Conservation (phyloP, 176 grass and related monocot species). For the Lolium multiflorum region DNA sequence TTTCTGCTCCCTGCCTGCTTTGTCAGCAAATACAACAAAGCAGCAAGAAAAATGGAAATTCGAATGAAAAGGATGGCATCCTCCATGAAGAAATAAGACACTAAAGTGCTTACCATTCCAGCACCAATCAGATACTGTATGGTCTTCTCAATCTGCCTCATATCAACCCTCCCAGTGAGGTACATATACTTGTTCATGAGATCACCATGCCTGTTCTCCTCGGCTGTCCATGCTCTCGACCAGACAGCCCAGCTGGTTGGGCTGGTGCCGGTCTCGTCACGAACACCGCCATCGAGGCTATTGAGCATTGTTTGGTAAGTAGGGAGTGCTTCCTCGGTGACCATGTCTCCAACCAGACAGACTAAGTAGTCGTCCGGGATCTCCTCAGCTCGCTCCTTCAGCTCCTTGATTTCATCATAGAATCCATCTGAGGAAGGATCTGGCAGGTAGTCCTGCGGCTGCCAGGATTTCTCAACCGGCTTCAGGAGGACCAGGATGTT, state of each 20-base stretch:
- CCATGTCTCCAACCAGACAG: conserved; percentile 18
- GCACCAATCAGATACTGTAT: conserved; percentile 7
- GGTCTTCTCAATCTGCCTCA: conserved; percentile 13
- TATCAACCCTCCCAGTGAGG: conserved; percentile 4
- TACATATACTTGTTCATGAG: conserved; percentile 17
- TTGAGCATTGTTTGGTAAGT: conserved; percentile 16
- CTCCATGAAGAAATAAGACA: neutral
- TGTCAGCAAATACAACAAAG: neutral
- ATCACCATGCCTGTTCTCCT: conserved; percentile 1
- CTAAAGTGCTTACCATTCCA: conserved; percentile 11
- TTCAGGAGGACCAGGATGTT: conserved; percentile 7
- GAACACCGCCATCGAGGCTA: neutral
- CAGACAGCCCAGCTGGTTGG: neutral
- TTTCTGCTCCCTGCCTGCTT: neutral
- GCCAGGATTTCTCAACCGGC: conserved; percentile 5
- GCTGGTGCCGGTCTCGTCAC: neutral
- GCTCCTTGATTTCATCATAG: neutral
- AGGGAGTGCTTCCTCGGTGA: conserved; percentile 13
- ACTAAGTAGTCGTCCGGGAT: conserved; percentile 1
- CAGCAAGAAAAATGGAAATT: neutral
- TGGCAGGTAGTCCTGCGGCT: conserved; percentile 3
- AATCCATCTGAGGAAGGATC: conserved; percentile 1
- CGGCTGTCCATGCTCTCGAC: neutral
- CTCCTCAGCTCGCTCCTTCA: neutral
- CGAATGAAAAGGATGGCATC: neutral